These are phyloP conservation scores for Volvox carteri DNA, from an alignment of 163 green algal species.

Conservation along the genomic window DNA sequence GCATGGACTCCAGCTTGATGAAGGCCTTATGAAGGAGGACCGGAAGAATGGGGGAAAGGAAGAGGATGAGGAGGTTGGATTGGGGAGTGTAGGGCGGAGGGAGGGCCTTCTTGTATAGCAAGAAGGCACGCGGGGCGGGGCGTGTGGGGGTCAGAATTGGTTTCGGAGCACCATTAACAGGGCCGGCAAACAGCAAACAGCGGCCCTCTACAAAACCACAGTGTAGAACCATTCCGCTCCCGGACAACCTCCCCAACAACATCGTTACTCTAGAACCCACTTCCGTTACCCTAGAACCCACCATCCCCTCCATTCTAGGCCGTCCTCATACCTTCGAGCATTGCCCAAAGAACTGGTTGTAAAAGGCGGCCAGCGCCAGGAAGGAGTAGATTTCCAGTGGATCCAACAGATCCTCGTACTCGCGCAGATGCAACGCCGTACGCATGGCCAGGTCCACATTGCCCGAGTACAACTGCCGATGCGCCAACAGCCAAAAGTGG, in stretches of 20 bases:
- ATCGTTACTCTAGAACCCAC: no score
- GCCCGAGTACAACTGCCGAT: conserved; percentile 65
- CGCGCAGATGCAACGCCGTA: conserved; percentile 78
- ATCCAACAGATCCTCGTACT: conserved; percentile 85
- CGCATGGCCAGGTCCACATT: conserved; percentile 81
- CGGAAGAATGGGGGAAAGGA: background rate
- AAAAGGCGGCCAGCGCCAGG: conserved; percentile 83
- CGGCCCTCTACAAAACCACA: no score
- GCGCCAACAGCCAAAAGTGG: conserved; percentile 88
- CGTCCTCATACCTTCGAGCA: conserved; percentile 71
- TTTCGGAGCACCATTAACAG: no score
- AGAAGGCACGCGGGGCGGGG: no score
- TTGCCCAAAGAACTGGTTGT: conserved; percentile 82
- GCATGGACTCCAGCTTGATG: conserved; percentile 79
- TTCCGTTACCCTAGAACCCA: no score
- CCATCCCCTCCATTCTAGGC: background rate
- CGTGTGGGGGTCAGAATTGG: no score
- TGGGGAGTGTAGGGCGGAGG: background rate
- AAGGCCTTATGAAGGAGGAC: conserved; percentile 67
- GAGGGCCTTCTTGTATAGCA: no score
- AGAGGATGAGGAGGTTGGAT: background rate
- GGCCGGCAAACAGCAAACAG: no score
- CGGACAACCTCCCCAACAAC: no score
- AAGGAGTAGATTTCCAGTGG: conserved; percentile 77
- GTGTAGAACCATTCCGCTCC: no score